These are phyloP conservation scores for Hemileccinum impolitum DNA, from an alignment of 768 basidiomycete species.

Conservation along the genomic window DNA sequence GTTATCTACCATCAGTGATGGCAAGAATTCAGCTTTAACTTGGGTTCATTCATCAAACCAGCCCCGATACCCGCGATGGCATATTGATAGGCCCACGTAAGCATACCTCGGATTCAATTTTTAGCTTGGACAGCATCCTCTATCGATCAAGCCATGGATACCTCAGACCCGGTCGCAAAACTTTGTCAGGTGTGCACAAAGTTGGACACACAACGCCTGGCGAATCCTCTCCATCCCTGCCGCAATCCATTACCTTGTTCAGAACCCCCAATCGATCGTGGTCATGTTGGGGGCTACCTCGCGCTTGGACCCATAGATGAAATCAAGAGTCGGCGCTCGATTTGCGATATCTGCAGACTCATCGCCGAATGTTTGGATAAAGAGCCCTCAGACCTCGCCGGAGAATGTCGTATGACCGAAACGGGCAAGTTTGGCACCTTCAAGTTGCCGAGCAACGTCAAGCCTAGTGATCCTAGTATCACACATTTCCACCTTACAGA, in stretches of 20 bases:
- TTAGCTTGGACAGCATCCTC: neutral
- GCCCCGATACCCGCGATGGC: neutral
- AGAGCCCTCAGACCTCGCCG: conserved; percentile 8
- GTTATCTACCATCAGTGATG: too few species aligned
- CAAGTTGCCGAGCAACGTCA: neutral
- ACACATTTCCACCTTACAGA: conserved; percentile 18
- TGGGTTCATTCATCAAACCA: neutral
- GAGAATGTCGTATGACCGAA: conserved; percentile 3
- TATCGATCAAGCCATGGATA: neutral
- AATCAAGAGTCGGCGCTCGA: conserved; percentile 10
- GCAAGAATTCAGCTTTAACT: too few species aligned
- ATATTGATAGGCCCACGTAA: neutral
- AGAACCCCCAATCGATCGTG: neutral
- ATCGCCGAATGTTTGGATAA: conserved; percentile 12
- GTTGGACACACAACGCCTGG: neutral
- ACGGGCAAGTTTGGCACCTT: conserved; percentile 6
- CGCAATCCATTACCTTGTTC: neutral
- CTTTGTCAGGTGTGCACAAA: conserved; percentile 8
- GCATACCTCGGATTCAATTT: neutral
- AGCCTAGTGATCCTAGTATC: conserved; percentile 1
- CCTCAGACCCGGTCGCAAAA: neutral
- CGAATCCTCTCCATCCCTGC: conserved; percentile 4
- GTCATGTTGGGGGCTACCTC: neutral
- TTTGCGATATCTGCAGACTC: conserved; percentile 14
- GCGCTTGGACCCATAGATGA: conserved; percentile 11